Conservation (phyloP, 805 yeast species). For the Teunomyces gatunensis region DNA sequence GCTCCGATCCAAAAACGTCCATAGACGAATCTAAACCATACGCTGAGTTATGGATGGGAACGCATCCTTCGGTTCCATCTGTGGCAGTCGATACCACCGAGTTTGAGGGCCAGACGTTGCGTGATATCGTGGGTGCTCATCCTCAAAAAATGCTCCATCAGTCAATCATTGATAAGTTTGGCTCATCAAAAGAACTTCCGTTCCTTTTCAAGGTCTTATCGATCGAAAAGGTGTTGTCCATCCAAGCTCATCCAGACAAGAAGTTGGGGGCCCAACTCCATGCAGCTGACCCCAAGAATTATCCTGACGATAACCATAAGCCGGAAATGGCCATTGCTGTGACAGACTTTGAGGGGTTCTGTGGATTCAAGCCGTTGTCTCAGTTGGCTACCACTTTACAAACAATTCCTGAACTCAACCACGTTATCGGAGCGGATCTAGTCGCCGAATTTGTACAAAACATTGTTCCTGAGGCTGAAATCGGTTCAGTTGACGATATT, state of each 20-base stretch:
- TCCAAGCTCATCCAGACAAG: slow-evolving; percentile 98
- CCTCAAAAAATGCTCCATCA: slow-evolving; percentile 62
- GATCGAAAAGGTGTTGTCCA: slow-evolving; percentile 86
- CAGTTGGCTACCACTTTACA: slow-evolving; percentile 69
- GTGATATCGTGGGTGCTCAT: slow-evolving; percentile 60
- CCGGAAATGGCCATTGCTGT: slow-evolving; percentile 99
- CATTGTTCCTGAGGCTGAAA: slow-evolving; percentile 42
- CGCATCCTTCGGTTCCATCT: slow-evolving; percentile 91
- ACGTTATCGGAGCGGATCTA: slow-evolving; percentile 63
- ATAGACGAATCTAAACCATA: slow-evolving; percentile 81
- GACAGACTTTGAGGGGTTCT: slow-evolving; percentile 94
- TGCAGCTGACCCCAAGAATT: slow-evolving; percentile 81
- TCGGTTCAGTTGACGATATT: slow-evolving; percentile 53
- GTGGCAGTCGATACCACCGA: slow-evolving; percentile 40
- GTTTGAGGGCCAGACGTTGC: slow-evolving; percentile 50
- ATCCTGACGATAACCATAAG: slow-evolving; percentile 97
- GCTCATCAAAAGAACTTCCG: slow-evolving; percentile 71
- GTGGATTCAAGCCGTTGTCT: slow-evolving; percentile 91
- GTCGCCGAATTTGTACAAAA: slow-evolving; percentile 52
- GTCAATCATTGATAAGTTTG: slow-evolving; percentile 61
- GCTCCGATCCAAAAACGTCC: slow-evolving; percentile 57
- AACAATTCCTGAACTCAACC: slow-evolving; percentile 73
- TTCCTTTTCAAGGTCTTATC: slow-evolving; percentile 92
- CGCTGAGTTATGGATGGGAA: slow-evolving; percentile 99
- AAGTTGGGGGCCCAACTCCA: slow-evolving; percentile 73